Evolutionary conservation across 495 filamentous ascomycete species (phyloP).

Genomic region (Penicillium odoratum): DNA sequence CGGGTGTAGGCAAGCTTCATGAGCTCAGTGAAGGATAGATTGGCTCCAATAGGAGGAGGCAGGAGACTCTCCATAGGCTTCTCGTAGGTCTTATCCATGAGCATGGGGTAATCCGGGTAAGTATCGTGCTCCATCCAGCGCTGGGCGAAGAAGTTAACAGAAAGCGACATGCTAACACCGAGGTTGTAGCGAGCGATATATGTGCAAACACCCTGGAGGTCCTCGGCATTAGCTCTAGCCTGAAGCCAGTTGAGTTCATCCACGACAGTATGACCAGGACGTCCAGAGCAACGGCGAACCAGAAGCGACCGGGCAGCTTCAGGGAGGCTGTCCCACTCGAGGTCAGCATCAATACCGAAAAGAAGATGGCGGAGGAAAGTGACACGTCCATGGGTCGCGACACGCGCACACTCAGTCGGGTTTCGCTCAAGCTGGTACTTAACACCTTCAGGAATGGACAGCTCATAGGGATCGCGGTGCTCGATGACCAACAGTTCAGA

Average conservation of each 20-base stretch:
- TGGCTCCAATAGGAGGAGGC: constrained; percentile 1
- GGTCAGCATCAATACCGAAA: constrained; percentile 3
- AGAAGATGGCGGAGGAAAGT: constrained; percentile 9
- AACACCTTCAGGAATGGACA: constrained; percentile 4
- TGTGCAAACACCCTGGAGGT: background rate
- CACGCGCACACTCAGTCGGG: constrained; percentile 4
- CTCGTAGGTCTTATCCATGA: constrained; percentile 6
- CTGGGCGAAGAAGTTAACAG: constrained; percentile 7
- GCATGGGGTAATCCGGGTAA: background rate
- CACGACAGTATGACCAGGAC: background rate
- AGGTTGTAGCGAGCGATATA: constrained; percentile 5
- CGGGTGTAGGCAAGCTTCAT: background rate
- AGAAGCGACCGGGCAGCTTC: constrained; percentile 1
- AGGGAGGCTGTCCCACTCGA: constrained; percentile 5
- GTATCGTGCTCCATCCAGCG: constrained; percentile 4
- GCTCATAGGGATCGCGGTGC: constrained; percentile 1
- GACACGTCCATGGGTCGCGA: constrained; percentile 1
- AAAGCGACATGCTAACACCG: background rate
- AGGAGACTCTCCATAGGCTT: background rate
- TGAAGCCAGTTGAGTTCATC: constrained; percentile 3
- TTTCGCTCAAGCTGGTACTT: constrained; percentile 7
- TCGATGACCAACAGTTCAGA: constrained; percentile 1
- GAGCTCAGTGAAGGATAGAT: background rate
- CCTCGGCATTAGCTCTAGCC: background rate
- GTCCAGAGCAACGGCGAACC: constrained; percentile 2